Evolutionary conservation across 2,329 filamentous ascomycete species (phyloP).

Genomic region (Colletotrichum viniferum): DNA sequence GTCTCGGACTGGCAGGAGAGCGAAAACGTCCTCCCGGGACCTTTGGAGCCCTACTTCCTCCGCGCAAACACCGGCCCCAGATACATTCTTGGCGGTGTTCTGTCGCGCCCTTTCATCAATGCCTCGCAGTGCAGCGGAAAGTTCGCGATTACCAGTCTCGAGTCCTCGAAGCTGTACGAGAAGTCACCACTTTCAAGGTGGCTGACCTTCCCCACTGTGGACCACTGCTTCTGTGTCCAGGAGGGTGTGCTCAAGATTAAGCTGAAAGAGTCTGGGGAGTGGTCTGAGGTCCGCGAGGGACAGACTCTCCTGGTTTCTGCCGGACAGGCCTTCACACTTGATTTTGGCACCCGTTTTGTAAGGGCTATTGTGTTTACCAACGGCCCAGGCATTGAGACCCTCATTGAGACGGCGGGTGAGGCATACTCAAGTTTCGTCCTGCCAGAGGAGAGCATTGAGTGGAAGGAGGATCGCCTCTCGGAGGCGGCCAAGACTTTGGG

Average conservation of each 20-base stretch:
- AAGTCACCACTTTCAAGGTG: constrained; percentile 36
- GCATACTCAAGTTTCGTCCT: constrained; percentile 37
- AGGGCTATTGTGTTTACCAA: constrained; percentile 52
- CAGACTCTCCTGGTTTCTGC: constrained; percentile 54
- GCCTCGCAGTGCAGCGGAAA: constrained; percentile 50
- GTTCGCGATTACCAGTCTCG: constrained; percentile 59
- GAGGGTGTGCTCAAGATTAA: constrained; percentile 50
- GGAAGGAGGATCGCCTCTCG: background rate
- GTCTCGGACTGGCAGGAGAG: constrained; percentile 44
- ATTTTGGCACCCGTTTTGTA: constrained; percentile 50
- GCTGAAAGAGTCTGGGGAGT: constrained; percentile 32
- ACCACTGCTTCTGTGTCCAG: constrained; percentile 56
- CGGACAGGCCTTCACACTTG: constrained; percentile 47
- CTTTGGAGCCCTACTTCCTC: constrained; percentile 52
- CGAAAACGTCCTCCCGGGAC: constrained; percentile 44
- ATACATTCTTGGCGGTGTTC: constrained; percentile 48
- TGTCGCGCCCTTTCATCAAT: constrained; percentile 53
- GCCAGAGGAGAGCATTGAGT: constrained; percentile 33
- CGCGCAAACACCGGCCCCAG: constrained; percentile 53
- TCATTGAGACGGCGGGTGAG: constrained; percentile 43
- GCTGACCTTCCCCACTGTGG: constrained; percentile 49
- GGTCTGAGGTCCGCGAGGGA: constrained; percentile 44
- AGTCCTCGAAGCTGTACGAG: constrained; percentile 43
- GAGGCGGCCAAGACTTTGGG: background rate
- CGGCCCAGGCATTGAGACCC: constrained; percentile 51